Percentiles rank a stretch among this genome's conserved stretches.
Conservation (phyloP, 2,329 filamentous ascomycete genomes). For the Aureobasidium pullulans region DNA sequence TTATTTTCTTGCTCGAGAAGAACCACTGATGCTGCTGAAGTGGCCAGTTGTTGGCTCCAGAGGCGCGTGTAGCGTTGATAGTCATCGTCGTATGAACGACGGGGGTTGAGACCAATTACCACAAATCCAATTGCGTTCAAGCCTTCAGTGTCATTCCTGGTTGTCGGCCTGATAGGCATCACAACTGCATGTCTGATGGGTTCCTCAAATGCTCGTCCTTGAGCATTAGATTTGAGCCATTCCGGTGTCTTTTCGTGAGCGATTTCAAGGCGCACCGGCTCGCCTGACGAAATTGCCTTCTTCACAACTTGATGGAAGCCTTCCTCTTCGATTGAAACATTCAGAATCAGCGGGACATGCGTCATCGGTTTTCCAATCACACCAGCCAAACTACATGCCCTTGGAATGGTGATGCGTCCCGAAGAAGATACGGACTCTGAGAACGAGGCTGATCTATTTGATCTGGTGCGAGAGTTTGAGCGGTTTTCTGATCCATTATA, state of each 20-base stretch:
- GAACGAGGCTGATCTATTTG: background rate
- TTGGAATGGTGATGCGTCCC: background rate
- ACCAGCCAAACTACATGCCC: slow-evolving; percentile 8
- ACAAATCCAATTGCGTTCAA: slow-evolving; percentile 28
- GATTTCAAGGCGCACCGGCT: background rate
- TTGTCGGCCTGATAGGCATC: slow-evolving; percentile 27
- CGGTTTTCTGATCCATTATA: background rate
- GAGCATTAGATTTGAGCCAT: background rate
- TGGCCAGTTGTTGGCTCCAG: slow-evolving; percentile 25
- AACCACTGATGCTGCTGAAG: slow-evolving; percentile 27
- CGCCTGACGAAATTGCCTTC: slow-evolving; percentile 4
- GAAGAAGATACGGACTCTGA: background rate
- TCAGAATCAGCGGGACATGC: background rate
- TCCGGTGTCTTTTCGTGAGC: slow-evolving; percentile 1
- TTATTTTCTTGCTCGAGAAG: slow-evolving; percentile 29
- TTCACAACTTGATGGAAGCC: slow-evolving; percentile 3
- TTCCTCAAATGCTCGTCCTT: slow-evolving; percentile 24
- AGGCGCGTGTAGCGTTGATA: slow-evolving; percentile 28
- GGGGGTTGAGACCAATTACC: slow-evolving; percentile 28
- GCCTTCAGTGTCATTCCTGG: slow-evolving; percentile 14
- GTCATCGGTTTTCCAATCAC: slow-evolving; percentile 5
- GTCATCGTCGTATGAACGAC: slow-evolving; percentile 27
- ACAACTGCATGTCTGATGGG: slow-evolving; percentile 24
- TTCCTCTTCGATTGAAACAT: background rate
- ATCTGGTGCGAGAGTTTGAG: background rate